Evolutionary conservation across 129 eudicot species (phyloP).

Genomic region (Centella asiatica): DNA sequence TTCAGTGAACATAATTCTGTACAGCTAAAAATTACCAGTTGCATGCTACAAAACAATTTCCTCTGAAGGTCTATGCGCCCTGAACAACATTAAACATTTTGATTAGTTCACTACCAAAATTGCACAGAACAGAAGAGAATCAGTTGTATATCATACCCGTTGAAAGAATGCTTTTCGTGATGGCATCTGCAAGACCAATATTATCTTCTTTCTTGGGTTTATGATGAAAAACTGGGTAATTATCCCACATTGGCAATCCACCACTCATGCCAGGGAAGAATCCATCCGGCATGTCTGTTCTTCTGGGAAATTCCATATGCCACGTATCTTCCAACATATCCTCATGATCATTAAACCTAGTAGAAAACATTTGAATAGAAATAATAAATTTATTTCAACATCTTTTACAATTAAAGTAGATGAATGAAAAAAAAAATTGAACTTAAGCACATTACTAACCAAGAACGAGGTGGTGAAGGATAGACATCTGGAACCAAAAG

Average conservation of each 20-base stretch:
- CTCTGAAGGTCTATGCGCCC: slow-evolving; percentile 95
- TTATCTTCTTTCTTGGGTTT: slow-evolving; percentile 77
- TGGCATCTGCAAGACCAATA: slow-evolving; percentile 86
- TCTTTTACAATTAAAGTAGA: not conserved
- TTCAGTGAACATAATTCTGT: not conserved
- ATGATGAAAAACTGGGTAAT: slow-evolving; percentile 43
- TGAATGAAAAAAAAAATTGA: not conserved
- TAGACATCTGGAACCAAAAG: slow-evolving; percentile 98
- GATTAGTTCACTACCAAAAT: slow-evolving; percentile 10
- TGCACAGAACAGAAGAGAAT: slow-evolving; percentile 2
- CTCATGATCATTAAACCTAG: slow-evolving; percentile 85
- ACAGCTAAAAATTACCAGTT: slow-evolving; percentile 37
- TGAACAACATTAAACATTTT: slow-evolving; percentile 19
- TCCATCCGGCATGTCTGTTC: slow-evolving; percentile 58
- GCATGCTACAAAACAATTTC: slow-evolving; percentile 95
- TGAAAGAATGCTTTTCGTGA: slow-evolving; percentile 84
- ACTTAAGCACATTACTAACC: slow-evolving; percentile 37
- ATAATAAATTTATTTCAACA: slow-evolving; percentile 7
- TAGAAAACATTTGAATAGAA: not conserved
- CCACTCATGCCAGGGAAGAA: slow-evolving; percentile 51
- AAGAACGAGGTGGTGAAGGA: slow-evolving; percentile 93
- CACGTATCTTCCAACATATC: slow-evolving; percentile 95
- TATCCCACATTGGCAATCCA: slow-evolving; percentile 81
- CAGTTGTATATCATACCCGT: slow-evolving; percentile 36
- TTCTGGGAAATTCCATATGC: slow-evolving; percentile 64